Conservation (phyloP, 257 asterid genomes). For the Fraxinus americana region DNA sequence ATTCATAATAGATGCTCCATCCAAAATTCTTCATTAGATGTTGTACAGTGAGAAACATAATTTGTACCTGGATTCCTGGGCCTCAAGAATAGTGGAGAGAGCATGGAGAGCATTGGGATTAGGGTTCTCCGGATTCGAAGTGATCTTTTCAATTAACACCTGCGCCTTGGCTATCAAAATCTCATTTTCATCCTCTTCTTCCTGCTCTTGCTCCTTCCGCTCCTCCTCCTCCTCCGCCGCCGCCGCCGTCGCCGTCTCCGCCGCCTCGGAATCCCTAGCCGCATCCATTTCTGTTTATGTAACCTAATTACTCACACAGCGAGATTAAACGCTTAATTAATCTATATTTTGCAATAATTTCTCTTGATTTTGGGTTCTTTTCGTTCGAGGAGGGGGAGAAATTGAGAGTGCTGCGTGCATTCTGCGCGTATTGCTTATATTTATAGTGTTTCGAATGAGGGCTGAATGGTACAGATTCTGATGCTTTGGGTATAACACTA, state of each 20-base stretch:
- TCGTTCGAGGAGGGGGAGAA: slow-evolving; percentile 24
- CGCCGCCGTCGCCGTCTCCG: too few species aligned
- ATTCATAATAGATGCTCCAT: background rate
- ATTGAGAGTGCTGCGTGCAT: slow-evolving; percentile 14
- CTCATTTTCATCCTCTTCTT: slow-evolving; percentile 66
- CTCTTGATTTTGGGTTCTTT: slow-evolving; percentile 13
- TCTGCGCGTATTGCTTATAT: slow-evolving; percentile 19
- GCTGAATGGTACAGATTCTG: slow-evolving; percentile 28
- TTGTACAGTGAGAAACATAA: slow-evolving; percentile 19
- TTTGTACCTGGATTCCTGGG: slow-evolving; percentile 77
- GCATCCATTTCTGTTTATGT: slow-evolving; percentile 36
- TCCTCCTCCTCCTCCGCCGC: slow-evolving; percentile 36
- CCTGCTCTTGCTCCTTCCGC: slow-evolving; percentile 37
- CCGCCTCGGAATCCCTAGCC: slow-evolving; percentile 36
- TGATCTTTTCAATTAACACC: slow-evolving; percentile 73
- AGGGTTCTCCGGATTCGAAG: slow-evolving; percentile 80
- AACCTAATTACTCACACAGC: background rate
- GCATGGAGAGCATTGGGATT: slow-evolving; percentile 78
- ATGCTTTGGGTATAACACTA: slow-evolving; percentile 39
- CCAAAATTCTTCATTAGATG: background rate
- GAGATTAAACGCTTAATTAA: background rate
- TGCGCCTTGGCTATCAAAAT: slow-evolving; percentile 65
- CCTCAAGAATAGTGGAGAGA: slow-evolving; percentile 76
- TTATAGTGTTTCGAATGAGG: slow-evolving; percentile 33
- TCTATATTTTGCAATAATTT: background rate